Evolutionary conservation across 768 basidiomycete genomes (phyloP).

Genomic region (Fistulinella prunicolor): DNA sequence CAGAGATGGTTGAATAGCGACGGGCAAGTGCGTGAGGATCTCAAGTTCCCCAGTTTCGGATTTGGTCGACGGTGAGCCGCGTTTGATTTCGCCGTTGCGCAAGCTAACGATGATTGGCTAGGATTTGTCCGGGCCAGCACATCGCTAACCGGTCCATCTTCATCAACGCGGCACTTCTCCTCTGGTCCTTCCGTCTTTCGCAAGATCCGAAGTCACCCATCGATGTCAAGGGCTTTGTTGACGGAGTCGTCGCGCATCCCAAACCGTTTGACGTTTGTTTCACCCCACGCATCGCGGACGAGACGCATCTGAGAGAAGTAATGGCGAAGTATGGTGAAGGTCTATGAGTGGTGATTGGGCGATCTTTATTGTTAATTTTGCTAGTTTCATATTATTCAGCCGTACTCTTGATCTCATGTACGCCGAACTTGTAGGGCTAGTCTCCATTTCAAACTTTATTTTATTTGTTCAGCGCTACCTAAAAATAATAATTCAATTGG

Average conservation of each 20-base stretch:
- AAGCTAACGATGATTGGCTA: slow-evolving; percentile 13
- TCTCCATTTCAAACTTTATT: too few species aligned
- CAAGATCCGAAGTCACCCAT: slow-evolving; percentile 53
- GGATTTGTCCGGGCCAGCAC: slow-evolving; percentile 67
- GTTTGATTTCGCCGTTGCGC: neutral
- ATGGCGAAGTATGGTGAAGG: slow-evolving; percentile 26
- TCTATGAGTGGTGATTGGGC: slow-evolving; percentile 3
- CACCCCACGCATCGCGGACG: slow-evolving; percentile 41
- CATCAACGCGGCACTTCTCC: slow-evolving; percentile 58
- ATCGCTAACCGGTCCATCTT: slow-evolving; percentile 62
- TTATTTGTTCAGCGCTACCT: too few species aligned
- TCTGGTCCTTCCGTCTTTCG: slow-evolving; percentile 63
- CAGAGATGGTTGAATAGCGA: slow-evolving; percentile 49
- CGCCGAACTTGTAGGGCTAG: too few species aligned
- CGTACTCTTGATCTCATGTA: too few species aligned
- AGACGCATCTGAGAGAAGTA: slow-evolving; percentile 21
- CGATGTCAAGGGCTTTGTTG: slow-evolving; percentile 58
- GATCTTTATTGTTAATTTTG: neutral
- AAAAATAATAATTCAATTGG: too few species aligned
- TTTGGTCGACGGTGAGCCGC: slow-evolving; percentile 44
- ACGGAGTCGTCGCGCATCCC: slow-evolving; percentile 64
- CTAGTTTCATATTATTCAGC: too few species aligned
- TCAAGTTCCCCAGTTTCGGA: slow-evolving; percentile 53
- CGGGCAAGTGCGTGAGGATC: slow-evolving; percentile 46
- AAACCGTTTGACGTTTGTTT: slow-evolving; percentile 58